Percentiles rank a stretch among this genome's conserved stretches.
These are phyloP conservation scores for Ambrosia artemisiifolia DNA, from an alignment of 129 eudicot genomes.

Conservation along the genomic window DNA sequence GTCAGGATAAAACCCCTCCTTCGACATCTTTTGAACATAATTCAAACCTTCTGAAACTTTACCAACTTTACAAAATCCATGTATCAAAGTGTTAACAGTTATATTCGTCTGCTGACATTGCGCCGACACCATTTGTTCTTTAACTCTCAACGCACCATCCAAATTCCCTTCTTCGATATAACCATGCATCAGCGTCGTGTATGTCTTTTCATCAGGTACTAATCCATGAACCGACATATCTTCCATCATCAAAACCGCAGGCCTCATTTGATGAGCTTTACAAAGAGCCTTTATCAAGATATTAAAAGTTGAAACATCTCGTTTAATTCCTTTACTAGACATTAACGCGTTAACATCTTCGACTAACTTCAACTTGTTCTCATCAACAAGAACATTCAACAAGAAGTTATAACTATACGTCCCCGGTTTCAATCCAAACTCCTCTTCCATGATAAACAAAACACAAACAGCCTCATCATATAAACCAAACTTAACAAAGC, in stretches of 20 bases:
- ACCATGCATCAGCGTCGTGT: conserved; percentile 86
- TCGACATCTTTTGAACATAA: conserved; percentile 64
- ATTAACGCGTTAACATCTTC: conserved; percentile 68
- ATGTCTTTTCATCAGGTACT: conserved; percentile 82
- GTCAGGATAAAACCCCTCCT: conserved; percentile 73
- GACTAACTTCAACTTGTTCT: conserved; percentile 69
- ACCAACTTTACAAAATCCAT: conserved; percentile 86
- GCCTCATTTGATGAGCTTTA: conserved; percentile 86
- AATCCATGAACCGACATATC: conserved; percentile 74
- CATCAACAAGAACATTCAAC: conserved; percentile 94
- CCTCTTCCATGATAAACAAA: conserved; percentile 67
- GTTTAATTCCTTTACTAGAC: conserved; percentile 46
- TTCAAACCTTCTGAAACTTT: conserved; percentile 66
- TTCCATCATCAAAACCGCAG: conserved; percentile 85
- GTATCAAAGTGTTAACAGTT: conserved; percentile 67
- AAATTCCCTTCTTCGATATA: conserved; percentile 79
- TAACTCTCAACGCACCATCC: conserved; percentile 65
- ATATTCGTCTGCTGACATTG: conserved; percentile 52
- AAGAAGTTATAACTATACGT: conserved; percentile 58
- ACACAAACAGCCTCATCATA: conserved; percentile 83
- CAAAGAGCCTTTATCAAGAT: conserved; percentile 86
- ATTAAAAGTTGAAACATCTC: conserved; percentile 78
- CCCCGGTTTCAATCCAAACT: conserved; percentile 58
- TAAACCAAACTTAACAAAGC: conserved; percentile 46
- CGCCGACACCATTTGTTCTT: conserved; percentile 71